Evolutionary conservation across 1,284 basidiomycete species (phyloP), one percentile per base, ranked within the genome.

Genomic region (Microbotryum lychnidis-dioicae): DNA sequence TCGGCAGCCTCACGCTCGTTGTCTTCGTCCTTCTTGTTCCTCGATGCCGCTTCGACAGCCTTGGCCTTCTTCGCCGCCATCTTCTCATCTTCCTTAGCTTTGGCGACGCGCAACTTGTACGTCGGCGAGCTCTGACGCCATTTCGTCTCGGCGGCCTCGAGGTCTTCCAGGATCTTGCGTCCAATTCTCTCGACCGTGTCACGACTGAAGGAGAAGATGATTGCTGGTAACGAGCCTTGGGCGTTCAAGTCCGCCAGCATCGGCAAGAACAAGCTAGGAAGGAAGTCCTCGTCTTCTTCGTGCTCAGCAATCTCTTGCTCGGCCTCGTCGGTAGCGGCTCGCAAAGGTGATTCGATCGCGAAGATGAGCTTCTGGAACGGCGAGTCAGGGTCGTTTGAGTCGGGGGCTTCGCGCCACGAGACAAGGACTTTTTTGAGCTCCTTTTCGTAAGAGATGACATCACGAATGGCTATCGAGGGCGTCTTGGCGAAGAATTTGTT

Each of bases 141-240:
- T 37, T 73, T 54, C 20, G 64, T 49, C 70, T 87, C 85, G 2
- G 79, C 75, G 0, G 27, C 50, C 55, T 76, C 67, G 18, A 86
- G 76, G 0, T 62, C 69, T 0, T 67, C 23, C 2, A 77, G 37
- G 14, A 87, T 71, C 14, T 65, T 61, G 21, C 71, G 56, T 0
- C 78, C 82, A 75, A 84, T 79, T n/a, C 72, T 69, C 69, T 85
- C 84, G 69, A 84, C 86, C 54, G 77, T 75, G 18, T 76, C 74
- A 27, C 84, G 80, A 66, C 85, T 82, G 67, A 87, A 85, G 61
- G 78, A 80, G 76, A 87, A 87, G 23, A 86, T 70, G 8, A 87
- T 79, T 0, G 84, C 85, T 3, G 84, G 84, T 81, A 85, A 59
- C 6, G 68, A 50, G 52, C 57, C 51, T 53, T 50, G 51, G 20